A percentile compares a stretch with the other conserved stretches of the same genome.
These are phyloP conservation scores for Scenedesmus sp. DNA, from an alignment of 163 green algal species.

Conservation along the genomic window DNA sequence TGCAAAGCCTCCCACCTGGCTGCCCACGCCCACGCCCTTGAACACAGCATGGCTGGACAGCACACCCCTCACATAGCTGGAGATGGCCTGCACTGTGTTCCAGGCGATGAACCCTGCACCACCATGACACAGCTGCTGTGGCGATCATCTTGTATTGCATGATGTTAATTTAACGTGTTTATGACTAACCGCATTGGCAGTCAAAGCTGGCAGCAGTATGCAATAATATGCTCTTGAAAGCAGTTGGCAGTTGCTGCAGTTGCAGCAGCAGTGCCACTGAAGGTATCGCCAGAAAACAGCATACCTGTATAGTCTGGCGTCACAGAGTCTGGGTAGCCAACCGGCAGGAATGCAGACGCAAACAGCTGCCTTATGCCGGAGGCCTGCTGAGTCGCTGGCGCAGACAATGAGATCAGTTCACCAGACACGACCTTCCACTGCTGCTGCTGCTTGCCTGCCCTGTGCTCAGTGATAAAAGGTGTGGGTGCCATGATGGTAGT, in stretches of 20 bases:
- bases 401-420: conserved; percentile 1
- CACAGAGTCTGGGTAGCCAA: conserved; percentile 63
- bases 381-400: not conserved
- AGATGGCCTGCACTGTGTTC: conserved; percentile 72
- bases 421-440: conserved; percentile 5
- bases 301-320: conserved; percentile 61
- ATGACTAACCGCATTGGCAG: too few relatives aligned
- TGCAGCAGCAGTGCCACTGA: not conserved
- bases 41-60: conserved; percentile 84
- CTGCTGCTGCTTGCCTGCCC: not conserved
- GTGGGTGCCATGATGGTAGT: not conserved
- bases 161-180: too few relatives aligned
- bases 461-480: conserved; percentile 12
- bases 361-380: conserved; percentile 27
- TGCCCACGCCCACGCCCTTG: conserved; percentile 83
- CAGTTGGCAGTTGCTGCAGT: not conserved
- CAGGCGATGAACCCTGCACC: conserved; percentile 39
- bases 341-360: conserved; percentile 63
- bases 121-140: not conserved
- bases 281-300: not conserved
- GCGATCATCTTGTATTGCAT: not conserved
- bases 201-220: too few relatives aligned
- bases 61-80: conserved; percentile 87
- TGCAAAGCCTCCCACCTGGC: conserved; percentile 57
- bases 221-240: too few relatives aligned